Evolutionary conservation across 805 yeast genomes (phyloP).

Genomic region (Barnettozyma californica): DNA sequence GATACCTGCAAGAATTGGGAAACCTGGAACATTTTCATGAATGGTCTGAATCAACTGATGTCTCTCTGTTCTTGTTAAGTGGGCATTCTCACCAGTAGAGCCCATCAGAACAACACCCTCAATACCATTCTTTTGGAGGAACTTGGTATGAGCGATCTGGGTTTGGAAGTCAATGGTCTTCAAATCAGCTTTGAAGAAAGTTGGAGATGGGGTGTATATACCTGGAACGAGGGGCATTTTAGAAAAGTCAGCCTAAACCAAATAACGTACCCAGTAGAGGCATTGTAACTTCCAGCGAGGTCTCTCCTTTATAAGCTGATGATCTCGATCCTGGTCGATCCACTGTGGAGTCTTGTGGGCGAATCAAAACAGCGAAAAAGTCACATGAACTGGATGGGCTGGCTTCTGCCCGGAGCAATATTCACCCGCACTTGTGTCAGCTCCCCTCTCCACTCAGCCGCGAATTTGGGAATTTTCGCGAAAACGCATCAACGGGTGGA

Average conservation of each 20-base stretch:
- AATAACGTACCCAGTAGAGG: not conserved
- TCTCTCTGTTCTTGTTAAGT: slow-evolving; percentile 43
- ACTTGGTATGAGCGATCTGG: too few species aligned
- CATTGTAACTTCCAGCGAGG: not conserved
- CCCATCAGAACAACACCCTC: slow-evolving; percentile 25
- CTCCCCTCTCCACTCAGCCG: not conserved
- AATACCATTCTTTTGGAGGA: too few species aligned
- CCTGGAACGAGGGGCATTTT: not conserved
- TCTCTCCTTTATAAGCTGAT: too few species aligned
- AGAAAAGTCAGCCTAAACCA: not conserved
- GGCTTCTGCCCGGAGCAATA: not conserved
- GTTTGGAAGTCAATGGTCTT: not conserved
- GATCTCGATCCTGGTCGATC: too few species aligned
- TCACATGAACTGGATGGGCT: not conserved
- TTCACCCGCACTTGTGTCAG: not conserved
- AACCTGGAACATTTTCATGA: slow-evolving; percentile 34
- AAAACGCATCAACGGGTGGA: not conserved
- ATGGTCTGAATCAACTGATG: slow-evolving; percentile 28
- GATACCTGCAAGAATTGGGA: slow-evolving; percentile 44
- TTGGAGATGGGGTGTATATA: not conserved
- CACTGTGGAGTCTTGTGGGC: too few species aligned
- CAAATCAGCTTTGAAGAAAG: not conserved
- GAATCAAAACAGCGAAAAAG: not conserved
- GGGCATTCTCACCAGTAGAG: slow-evolving; percentile 52
- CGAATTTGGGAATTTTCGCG: not conserved